Base-by-base conservation (phyloP, 768 basidiomycete genomes). In the Holtermanniella nyarrowii region DNA sequence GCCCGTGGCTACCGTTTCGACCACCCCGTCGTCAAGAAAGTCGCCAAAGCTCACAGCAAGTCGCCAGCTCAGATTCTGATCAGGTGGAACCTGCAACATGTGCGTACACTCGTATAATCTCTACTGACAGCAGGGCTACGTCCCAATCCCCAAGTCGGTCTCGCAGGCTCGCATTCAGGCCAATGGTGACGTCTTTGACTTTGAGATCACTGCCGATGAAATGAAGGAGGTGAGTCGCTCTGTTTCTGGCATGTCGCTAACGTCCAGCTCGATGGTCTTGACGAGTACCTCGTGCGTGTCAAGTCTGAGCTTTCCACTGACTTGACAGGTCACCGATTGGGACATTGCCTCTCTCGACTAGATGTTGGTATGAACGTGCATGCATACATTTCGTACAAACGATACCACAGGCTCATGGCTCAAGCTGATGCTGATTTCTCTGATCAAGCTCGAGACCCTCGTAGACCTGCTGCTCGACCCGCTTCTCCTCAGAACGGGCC, bases 81-180 rank as follows among this genome's bases (percentile, higher is more conserved):
- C 24, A 80, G 91, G 21, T 95, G 89, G 87, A 82, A 80, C 11
- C 70, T 89, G n/a, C 84, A 89, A 68, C 83, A 84, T 75, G 85
- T 73, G 48, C 45, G 61, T 61, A 22, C 2, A 26, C 3, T 5
- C 27, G 23, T 20, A 4, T n/a, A n/a, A 48, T n/a, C 13, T 37
- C 3, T 26, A 37, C 46, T 26, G 37, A 42, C 21, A 42, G 14
- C 48, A 71, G 71, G 68, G 69, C 21, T 76, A 70, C 62, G 59
- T 75, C 50, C 65, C 74, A 42, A 76, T 78, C 46, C 77, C 77
- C 26, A 78, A 78, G 58, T 74, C 74, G 13, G 73, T 73, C 12
- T 66, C 65, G 26, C 60, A 73, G 49, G 59, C 69, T 13, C 66
- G 77, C 5, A 75, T 78, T 50, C 52, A 58, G 16, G 69, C 71